Evolutionary conservation across 371 early-diverging fungal genomes (phyloP).

Genomic region (Globomyces sp.): DNA sequence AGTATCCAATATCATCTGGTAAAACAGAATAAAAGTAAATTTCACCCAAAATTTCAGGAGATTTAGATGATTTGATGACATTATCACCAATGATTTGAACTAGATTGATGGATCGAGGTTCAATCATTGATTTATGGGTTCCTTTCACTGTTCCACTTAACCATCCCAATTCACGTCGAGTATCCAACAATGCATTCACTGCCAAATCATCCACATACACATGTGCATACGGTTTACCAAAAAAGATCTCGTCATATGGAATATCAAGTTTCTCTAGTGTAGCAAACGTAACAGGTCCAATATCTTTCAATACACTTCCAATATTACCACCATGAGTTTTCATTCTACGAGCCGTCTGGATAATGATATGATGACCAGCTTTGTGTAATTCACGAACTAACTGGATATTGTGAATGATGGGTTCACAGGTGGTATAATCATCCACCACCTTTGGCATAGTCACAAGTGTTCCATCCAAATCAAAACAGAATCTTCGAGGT

Average conservation of each 20-base stretch:
- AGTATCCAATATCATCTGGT: too few relatives aligned
- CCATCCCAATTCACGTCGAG: too few relatives aligned
- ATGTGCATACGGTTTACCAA: background rate
- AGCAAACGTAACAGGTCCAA: conserved; percentile 11
- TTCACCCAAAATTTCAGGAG: too few relatives aligned
- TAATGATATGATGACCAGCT: conserved; percentile 16
- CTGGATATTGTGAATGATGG: conserved; percentile 7
- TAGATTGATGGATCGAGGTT: too few relatives aligned
- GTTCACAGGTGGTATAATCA: conserved; percentile 12
- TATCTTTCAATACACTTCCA: conserved; percentile 12
- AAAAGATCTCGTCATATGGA: background rate
- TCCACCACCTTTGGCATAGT: conserved; percentile 2
- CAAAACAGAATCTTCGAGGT: too few relatives aligned
- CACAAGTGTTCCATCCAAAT: conserved; percentile 12
- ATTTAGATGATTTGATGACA: too few relatives aligned
- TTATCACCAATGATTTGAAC: too few relatives aligned
- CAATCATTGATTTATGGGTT: too few relatives aligned
- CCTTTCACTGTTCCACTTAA: too few relatives aligned
- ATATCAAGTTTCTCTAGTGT: background rate
- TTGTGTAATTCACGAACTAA: conserved; percentile 12
- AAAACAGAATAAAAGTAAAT: too few relatives aligned
- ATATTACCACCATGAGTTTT: conserved; percentile 14
- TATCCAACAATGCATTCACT: too few relatives aligned
- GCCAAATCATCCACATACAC: too few relatives aligned
- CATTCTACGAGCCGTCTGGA: conserved; percentile 13